Evolutionary conservation across 352 stramenopile genomes (phyloP), one percentile per base, ranked within the genome.

Genomic region (Phytophthora idaei): DNA sequence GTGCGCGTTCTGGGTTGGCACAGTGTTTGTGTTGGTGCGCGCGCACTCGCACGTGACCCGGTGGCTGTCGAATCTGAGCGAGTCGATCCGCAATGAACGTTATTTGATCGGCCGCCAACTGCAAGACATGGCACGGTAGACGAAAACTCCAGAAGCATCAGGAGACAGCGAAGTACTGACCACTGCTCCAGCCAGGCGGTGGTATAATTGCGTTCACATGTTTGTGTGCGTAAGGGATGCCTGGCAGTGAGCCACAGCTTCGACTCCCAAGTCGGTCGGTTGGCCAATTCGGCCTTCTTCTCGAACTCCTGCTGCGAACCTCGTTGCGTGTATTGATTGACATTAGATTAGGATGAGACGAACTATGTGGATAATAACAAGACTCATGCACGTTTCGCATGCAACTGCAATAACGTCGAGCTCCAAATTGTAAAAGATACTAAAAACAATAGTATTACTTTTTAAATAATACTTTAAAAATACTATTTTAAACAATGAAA

Each of bases 11-110:
- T 73, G 60, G 39, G 73, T 90, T 17, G 73, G 81, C 21, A 64
- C 67, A 2, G 64, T 70, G 1, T 67, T 77, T 10, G 57, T 77
- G 41, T 44, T 90, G 7, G 42, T 85, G 36, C 62, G 72, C 8
- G 87, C 75, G 15, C 84, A 89, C 61, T 70, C 73, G 34, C 57
- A 78, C 37, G 72, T 93, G 44, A 67, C 58, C 5, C 74, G 65
- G 21, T 96, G 89, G 89, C 56, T 93, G 8, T 71, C 77, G 4
- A 83, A 85, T 12, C 68, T 96, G 27, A 84, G 85, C 57, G 89
- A 96, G 66, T 90, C 85, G 64, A 93, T 96, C 50, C 87, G 87
- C 28, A 94, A 96, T 68, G 89, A 96, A 61, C 85, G 89, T 44
- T 96, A 95, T 74, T 65, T 96, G 39, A 92, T 96, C 60, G 89